These are phyloP conservation scores for Termitomyces bulborhizus DNA, from an alignment of 768 basidiomycete genomes.

Conservation along the genomic window DNA sequence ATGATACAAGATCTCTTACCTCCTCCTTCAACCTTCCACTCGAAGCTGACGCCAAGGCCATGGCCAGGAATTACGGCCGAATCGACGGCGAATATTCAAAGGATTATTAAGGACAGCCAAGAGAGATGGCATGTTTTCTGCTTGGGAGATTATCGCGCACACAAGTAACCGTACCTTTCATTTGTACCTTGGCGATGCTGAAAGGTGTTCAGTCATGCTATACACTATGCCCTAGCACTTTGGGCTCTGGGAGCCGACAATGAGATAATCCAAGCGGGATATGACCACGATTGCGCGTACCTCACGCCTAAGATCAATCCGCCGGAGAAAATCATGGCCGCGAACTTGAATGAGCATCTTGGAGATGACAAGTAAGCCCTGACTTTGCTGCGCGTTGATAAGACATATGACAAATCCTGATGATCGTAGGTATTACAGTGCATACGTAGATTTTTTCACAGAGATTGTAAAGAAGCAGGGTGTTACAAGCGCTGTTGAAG, in stretches of 20 bases:
- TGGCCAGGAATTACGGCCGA: constrained; percentile 28
- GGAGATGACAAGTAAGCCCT: constrained; percentile 45
- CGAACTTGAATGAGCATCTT: constrained; percentile 48
- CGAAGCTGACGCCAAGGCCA: constrained; percentile 18
- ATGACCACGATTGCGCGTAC: constrained; percentile 16
- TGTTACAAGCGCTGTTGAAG: constrained; percentile 36
- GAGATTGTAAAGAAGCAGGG: constrained; percentile 32
- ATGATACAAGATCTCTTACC: constrained; percentile 21
- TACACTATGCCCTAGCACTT: constrained; percentile 20
- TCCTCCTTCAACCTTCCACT: constrained; percentile 18
- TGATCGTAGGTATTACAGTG: constrained; percentile 41
- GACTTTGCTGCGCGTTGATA: no score
- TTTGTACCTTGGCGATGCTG: no score
- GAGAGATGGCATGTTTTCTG: constrained; percentile 41
- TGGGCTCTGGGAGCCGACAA: constrained; percentile 19
- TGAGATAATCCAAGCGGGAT: constrained; percentile 26
- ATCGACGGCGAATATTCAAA: constrained; percentile 21
- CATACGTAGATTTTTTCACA: constrained; percentile 46
- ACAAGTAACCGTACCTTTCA: constrained; percentile 20
- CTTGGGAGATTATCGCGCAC: constrained; percentile 33
- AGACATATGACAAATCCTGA: neutral
- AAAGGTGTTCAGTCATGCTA: constrained; percentile 16
- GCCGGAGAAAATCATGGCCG: constrained; percentile 32
- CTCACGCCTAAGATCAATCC: constrained; percentile 25
- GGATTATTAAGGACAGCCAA: constrained; percentile 42